A percentile compares a stretch with the other conserved stretches of the same genome.
These are phyloP conservation scores for Sicyos edulis DNA, from an alignment of 306 rosid species.

Conservation along the genomic window DNA sequence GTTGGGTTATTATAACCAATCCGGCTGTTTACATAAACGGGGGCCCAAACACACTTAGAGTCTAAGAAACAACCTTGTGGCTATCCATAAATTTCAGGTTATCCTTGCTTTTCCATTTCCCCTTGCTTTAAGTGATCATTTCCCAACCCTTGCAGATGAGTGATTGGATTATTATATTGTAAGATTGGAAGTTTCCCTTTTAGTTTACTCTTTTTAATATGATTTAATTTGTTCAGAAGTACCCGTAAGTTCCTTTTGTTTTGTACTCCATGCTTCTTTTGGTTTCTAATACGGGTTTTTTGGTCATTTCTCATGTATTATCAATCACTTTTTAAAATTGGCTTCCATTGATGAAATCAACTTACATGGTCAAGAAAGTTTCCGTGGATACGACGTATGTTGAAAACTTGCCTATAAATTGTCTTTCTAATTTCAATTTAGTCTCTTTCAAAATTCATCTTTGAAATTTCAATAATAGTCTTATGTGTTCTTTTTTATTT, in stretches of 20 bases:
- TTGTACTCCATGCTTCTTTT: not conserved
- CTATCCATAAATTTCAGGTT: not conserved
- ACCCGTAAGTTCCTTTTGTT: not conserved
- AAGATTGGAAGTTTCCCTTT: not conserved
- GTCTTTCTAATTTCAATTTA: too few species aligned
- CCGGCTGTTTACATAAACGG: too few species aligned
- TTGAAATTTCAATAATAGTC: too few species aligned
- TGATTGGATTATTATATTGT: not conserved
- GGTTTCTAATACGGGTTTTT: not conserved
- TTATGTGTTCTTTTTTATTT: too few species aligned
- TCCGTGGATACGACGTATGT: too few species aligned
- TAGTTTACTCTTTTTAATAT: not conserved
- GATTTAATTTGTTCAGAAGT: not conserved
- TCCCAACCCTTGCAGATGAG: not conserved
- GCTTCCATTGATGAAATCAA: not conserved
- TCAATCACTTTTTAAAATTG: not conserved
- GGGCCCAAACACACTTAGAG: too few species aligned
- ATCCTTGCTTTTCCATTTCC: not conserved
- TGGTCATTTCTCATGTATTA: not conserved
- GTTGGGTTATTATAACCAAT: too few species aligned
- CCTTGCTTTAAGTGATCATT: constrained; percentile 12
- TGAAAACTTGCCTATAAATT: too few species aligned
- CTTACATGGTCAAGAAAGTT: too few species aligned
- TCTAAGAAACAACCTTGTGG: too few species aligned
- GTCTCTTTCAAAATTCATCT: too few species aligned